Base-by-base conservation (phyloP, 345 rosid genomes). In the Eucalyptus guilfoylei region DNA sequence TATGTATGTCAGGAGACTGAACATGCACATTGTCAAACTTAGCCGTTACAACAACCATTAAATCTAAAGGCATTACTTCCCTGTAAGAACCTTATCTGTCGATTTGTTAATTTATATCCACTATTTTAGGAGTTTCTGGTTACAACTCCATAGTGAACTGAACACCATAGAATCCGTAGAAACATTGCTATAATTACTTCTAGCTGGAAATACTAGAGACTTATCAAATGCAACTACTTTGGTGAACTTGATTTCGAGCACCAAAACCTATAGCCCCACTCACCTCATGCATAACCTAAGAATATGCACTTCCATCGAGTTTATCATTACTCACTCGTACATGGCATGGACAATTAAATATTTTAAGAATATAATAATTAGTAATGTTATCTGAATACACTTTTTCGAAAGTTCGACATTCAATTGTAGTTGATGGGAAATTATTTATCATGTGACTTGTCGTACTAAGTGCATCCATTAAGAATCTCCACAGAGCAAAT, bases 391-490 rank as follows among this genome's bases (percentile, higher is more conserved):
- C 3, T 2, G 0, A 55, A 9, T 55, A 55, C 30, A 55, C 13
- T 55, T 55, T 55, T 55, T 9, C 0, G 1, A 55, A 55, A 24
- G 28, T 55, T 24, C 1, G 0, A 55, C 62, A 55, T 55, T 55
- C 62, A 55, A 55, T 24, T 55, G 3, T 24, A 55, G 12, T 24
- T 24, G 6, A 55, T 9, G 62, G 6, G 30, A 55, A 4, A 23
- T 55, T 55, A 55, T 55, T 2, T 55, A 23, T 12, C 30, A 55
- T 23, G 28, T 55, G 28, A 2, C 5, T 55, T 0, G 0, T 4
- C 0, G 1, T 55, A 10, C 6, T 9, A 10, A 55, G 62, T 24
- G 28, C 30, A 55, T 24, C 0, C 0, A 1, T 24, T 55, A 24
- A 13, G 30, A 55, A 55, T 55, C 1, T 55, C 0, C 62, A n/a